Conservation (phyloP, 257 asterid species). For the Rehmannia glutinosa region DNA sequence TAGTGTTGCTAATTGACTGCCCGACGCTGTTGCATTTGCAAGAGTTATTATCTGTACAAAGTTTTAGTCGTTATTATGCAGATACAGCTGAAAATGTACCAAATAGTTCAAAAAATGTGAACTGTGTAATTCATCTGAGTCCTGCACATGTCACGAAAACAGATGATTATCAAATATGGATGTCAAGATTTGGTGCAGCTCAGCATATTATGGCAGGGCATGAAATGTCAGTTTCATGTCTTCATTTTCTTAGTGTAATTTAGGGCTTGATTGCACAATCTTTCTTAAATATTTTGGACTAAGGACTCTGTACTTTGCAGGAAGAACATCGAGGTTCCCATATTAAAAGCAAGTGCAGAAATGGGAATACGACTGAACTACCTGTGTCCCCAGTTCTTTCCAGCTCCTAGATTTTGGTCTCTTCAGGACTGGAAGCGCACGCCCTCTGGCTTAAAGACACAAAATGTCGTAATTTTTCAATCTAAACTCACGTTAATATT, state of each 20-base stretch:
- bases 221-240: conserved; percentile 60
- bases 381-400: conserved; percentile 69
- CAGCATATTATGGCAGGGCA: conserved; percentile 88
- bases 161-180: conserved; percentile 54
- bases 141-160: conserved; percentile 46
- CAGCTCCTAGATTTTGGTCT: conserved; percentile 74
- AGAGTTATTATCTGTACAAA: conserved; percentile 35
- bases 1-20: conserved; percentile 65
- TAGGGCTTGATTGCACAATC: too few species aligned
- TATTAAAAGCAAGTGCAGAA: conserved; percentile 64
- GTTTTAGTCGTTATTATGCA: conserved; percentile 43
- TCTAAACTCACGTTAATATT: too few species aligned
- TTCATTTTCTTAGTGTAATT: neutral
- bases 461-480: neutral
- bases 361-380: conserved; percentile 60
- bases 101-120: conserved; percentile 45
- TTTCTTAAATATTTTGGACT: too few species aligned
- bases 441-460: conserved; percentile 14
- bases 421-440: conserved; percentile 21
- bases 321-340: conserved; percentile 67
- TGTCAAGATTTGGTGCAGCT: conserved; percentile 64
- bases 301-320: too few species aligned
- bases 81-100: conserved; percentile 27
- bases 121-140: conserved; percentile 64
- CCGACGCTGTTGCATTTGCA: conserved; percentile 56